Evolutionary conservation across 2,329 filamentous ascomycete species (phyloP).

Genomic region (Domatiomyces globalis): DNA sequence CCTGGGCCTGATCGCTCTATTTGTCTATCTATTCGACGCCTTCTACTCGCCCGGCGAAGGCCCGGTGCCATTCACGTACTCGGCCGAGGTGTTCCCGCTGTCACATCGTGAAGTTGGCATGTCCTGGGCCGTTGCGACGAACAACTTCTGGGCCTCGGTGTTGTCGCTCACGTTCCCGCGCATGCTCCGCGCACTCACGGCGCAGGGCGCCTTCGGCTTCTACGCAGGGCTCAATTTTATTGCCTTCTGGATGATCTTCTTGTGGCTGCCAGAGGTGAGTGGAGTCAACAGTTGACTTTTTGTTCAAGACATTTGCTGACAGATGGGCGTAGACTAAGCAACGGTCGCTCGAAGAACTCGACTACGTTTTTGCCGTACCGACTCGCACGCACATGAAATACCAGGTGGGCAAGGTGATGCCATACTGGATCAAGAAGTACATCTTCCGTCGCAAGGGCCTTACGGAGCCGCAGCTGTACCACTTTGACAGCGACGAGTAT

Average conservation of each 20-base stretch:
- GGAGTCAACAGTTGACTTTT: too few relatives aligned
- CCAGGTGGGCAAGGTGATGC: conserved; percentile 42
- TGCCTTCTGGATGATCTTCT: conserved; percentile 50
- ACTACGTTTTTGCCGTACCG: conserved; percentile 45
- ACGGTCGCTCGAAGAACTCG: conserved; percentile 39
- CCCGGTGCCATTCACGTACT: conserved; percentile 52
- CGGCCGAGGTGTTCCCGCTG: conserved; percentile 51
- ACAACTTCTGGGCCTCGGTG: conserved; percentile 35
- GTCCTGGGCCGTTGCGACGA: conserved; percentile 32
- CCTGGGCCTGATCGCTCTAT: conserved; percentile 29
- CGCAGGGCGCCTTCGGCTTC: conserved; percentile 45
- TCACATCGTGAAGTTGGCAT: conserved; percentile 44
- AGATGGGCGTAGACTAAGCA: background rate
- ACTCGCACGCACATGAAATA: conserved; percentile 44
- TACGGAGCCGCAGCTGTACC: conserved; percentile 38
- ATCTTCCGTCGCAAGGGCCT: conserved; percentile 38
- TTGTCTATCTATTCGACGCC: conserved; percentile 31
- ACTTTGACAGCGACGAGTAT: conserved; percentile 26
- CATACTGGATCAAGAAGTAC: conserved; percentile 48
- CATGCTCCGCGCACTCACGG: conserved; percentile 34
- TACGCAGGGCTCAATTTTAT: conserved; percentile 41
- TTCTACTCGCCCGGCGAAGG: conserved; percentile 46
- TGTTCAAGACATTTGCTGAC: too few relatives aligned
- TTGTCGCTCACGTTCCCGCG: conserved; percentile 38
- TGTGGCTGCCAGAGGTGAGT: conserved; percentile 34